Conservation (phyloP, 306 rosid genomes). For the Datisca glomerata region DNA sequence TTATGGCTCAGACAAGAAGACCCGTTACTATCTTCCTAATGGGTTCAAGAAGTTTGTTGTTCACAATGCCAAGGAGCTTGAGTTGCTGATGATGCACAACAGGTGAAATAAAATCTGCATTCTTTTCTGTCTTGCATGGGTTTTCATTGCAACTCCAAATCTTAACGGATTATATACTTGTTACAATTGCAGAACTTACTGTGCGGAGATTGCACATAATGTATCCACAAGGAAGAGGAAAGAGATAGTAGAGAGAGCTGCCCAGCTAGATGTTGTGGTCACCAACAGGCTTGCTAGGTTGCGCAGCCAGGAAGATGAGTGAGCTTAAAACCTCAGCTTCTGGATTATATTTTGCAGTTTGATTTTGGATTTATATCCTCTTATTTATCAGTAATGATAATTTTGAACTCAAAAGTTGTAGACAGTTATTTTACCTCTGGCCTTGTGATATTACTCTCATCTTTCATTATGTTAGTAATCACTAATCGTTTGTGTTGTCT, state of each 20-base stretch:
- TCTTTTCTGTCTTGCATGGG: not conserved
- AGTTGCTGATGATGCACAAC: constrained; percentile 75
- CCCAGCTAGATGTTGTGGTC: constrained; percentile 69
- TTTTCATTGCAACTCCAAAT: not conserved
- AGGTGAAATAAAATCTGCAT: constrained; percentile 17
- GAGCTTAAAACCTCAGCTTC: constrained; percentile 8
- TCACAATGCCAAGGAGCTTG: constrained; percentile 45
- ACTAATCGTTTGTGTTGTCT: too few relatives aligned
- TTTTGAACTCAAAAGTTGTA: too few relatives aligned
- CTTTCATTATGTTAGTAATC: too few relatives aligned
- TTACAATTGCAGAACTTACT: constrained; percentile 34
- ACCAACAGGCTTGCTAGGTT: constrained; percentile 66
- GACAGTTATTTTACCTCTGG: too few relatives aligned
- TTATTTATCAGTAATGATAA: too few relatives aligned
- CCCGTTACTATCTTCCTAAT: constrained; percentile 68
- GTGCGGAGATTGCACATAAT: constrained; percentile 79
- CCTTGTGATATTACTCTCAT: too few relatives aligned
- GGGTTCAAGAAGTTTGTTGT: constrained; percentile 75
- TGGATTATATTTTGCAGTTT: not conserved
- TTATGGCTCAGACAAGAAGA: constrained; percentile 66
- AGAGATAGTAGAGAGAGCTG: constrained; percentile 64
- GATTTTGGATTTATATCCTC: too few relatives aligned
- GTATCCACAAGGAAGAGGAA: constrained; percentile 55
- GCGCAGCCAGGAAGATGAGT: constrained; percentile 76
- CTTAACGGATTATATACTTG: not conserved